Base-by-base conservation (phyloP, 2,329 filamentous ascomycete species). In the Aspergillus ibericus region DNA sequence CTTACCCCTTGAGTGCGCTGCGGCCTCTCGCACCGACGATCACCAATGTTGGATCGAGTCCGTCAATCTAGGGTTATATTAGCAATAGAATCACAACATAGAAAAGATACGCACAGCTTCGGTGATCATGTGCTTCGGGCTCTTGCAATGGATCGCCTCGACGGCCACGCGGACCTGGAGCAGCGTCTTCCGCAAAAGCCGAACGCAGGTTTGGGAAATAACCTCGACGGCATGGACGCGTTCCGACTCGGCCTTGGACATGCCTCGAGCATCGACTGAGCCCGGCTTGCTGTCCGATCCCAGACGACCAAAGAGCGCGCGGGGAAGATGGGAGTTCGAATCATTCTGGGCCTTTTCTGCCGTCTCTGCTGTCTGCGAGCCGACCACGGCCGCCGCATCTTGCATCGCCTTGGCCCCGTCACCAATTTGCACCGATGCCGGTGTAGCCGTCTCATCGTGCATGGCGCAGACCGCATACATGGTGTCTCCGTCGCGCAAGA, bases 101-200 rank as follows among this genome's bases (percentile, higher is more conserved):
- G 4, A 20, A 35, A 2, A 16, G 10, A 18, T 15, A 79, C 83
- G 75, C 70, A 86, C 84, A 66, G 97, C 92, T 80, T 98, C 95
- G 0, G 92, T 96, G 63, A 99, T 92, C 80, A 98, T 84, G 74
- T 97, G 93, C 75, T 95, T 93, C 4, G 95, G 92, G 70, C 91
- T 97, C 82, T 97, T 98, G 87, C 95, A 98, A 77, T 98, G 95
- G 65, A 99, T 89, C 27, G 98, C 93, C 77, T 99, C 95, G 34
- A 99, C 89, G 52, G 96, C 92, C 49, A 97, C 90, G 58, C 92
- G 87, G 50, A 97, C 93, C 74, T 99, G 93, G 59, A 99, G 81
- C 63, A 90, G 86, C 0, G 95, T 99, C 82, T 96, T 96, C 60
- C 93, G 85, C 59, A 99, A 78, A 47, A 98, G 80, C 64, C 88